A percentile compares a stretch with the other conserved stretches of the same genome.
phyloP scores from a whole-genome alignment of 768 basidiomycete species.

The Podaxis rugospora region DNA sequence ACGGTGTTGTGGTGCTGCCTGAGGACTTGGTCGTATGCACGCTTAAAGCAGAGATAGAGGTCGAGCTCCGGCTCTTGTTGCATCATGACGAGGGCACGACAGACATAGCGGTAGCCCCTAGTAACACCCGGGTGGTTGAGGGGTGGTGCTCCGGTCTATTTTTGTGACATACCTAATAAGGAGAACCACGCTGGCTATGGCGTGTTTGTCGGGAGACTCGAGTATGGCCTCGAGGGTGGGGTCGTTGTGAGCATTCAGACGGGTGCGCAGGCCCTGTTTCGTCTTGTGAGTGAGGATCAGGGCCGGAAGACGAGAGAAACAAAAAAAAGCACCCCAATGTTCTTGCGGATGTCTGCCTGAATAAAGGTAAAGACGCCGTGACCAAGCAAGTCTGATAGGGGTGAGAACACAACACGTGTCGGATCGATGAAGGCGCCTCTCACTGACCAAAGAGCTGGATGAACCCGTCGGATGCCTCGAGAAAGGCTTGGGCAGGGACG shows the following conservation, averaged over 20 bases:
- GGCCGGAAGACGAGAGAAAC: slow-evolving; percentile 7
- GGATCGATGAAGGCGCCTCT: slow-evolving; percentile 1
- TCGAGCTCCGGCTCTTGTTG: slow-evolving; percentile 49
- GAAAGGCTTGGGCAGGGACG: slow-evolving; percentile 75
- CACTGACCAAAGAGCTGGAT: slow-evolving; percentile 63
- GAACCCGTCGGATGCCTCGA: slow-evolving; percentile 87
- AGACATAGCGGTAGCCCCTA: slow-evolving; percentile 68
- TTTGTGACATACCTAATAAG: slow-evolving; percentile 48
- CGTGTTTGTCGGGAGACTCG: slow-evolving; percentile 35
- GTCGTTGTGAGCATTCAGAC: slow-evolving; percentile 39
- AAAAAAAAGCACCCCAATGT: slow-evolving; percentile 48
- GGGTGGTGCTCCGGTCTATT: background rate
- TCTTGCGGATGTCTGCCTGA: slow-evolving; percentile 63
- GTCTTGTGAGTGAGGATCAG: slow-evolving; percentile 4
- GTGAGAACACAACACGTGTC: slow-evolving; percentile 10
- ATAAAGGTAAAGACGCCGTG: slow-evolving; percentile 70
- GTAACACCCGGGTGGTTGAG: background rate
- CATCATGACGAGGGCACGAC: slow-evolving; percentile 62
- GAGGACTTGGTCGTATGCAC: slow-evolving; percentile 66
- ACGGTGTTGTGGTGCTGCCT: slow-evolving; percentile 63
- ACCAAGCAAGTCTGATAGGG: slow-evolving; percentile 56
- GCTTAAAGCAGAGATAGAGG: slow-evolving; percentile 64
- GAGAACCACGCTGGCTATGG: slow-evolving; percentile 59
- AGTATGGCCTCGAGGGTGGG: slow-evolving; percentile 61
- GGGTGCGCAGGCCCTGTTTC: slow-evolving; percentile 58